Conservation (phyloP, 345 rosid species). For the Laguncularia racemosa region DNA sequence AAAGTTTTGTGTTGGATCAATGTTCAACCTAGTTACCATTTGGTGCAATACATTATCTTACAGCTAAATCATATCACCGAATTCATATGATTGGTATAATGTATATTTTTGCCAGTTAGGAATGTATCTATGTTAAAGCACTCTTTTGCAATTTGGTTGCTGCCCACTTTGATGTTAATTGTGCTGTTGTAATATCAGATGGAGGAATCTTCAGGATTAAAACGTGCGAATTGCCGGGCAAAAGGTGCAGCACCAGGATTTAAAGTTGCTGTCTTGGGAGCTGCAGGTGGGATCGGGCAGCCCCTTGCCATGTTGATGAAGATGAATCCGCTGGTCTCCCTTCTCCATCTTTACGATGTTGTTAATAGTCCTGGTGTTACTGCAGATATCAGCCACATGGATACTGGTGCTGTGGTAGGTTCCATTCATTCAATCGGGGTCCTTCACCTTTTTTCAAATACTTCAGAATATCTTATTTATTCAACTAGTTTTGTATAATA, state of each 20-base stretch:
- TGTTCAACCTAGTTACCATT: no score
- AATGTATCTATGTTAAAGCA: no score
- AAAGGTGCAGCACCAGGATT: conserved; percentile 87
- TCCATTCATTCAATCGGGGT: background rate
- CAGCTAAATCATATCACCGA: background rate
- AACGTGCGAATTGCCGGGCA: conserved; percentile 56
- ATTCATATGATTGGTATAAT: background rate
- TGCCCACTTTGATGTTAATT: background rate
- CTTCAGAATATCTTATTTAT: no score
- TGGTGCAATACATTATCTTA: no score
- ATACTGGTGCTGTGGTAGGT: conserved; percentile 83
- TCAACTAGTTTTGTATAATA: no score
- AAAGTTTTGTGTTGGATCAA: no score
- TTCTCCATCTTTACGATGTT: conserved; percentile 94
- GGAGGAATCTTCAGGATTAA: conserved; percentile 38
- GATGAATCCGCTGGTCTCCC: conserved; percentile 87
- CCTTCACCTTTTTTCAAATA: no score
- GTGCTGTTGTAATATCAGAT: conserved; percentile 17
- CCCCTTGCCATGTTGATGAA: conserved; percentile 93
- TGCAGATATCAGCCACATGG: conserved; percentile 96
- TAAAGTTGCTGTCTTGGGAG: conserved; percentile 90
- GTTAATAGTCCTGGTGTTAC: conserved; percentile 93
- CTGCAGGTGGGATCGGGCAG: conserved; percentile 97
- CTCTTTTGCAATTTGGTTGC: background rate
- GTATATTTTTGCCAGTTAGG: background rate